Conservation (phyloP, 202 grass and related monocot species). For the Hordeum pubiflorum region DNA sequence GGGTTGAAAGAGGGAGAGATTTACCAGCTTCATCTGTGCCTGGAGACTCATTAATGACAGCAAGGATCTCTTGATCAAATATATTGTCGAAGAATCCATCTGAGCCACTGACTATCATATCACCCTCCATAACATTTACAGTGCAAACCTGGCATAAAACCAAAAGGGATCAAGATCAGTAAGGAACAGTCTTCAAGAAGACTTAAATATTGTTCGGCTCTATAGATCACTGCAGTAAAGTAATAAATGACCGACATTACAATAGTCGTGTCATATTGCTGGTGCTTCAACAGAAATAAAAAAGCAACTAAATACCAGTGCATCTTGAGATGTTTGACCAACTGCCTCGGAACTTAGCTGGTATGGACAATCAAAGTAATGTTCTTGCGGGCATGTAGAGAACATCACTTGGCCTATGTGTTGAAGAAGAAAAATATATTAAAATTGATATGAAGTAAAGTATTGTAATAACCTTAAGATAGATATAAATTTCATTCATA, state of each 20-base stretch:
- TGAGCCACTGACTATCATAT: conserved; percentile 75
- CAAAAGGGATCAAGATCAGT: conserved; percentile 16
- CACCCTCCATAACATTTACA: conserved; percentile 75
- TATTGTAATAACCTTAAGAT: background rate
- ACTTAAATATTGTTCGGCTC: background rate
- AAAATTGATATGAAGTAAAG: background rate
- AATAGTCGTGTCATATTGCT: background rate
- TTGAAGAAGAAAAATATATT: background rate
- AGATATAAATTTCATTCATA: background rate
- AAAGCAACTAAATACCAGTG: conserved; percentile 40
- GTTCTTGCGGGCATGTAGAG: conserved; percentile 77
- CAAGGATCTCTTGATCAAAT: conserved; percentile 83
- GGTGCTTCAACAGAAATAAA: background rate
- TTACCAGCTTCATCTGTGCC: conserved; percentile 71
- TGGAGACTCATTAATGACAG: conserved; percentile 44
- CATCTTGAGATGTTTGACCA: conserved; percentile 84
- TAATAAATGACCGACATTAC: background rate
- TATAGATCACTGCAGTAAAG: background rate
- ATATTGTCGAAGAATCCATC: conserved; percentile 96
- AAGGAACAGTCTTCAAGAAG: background rate
- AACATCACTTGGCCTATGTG: conserved; percentile 74
- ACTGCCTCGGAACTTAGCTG: conserved; percentile 82
- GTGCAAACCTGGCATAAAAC: conserved; percentile 53
- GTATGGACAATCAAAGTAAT: conserved; percentile 94
- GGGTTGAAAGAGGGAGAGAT: background rate